Base-by-base conservation (phyloP, 441 rosid genomes). In the Corymbia calophylla region DNA sequence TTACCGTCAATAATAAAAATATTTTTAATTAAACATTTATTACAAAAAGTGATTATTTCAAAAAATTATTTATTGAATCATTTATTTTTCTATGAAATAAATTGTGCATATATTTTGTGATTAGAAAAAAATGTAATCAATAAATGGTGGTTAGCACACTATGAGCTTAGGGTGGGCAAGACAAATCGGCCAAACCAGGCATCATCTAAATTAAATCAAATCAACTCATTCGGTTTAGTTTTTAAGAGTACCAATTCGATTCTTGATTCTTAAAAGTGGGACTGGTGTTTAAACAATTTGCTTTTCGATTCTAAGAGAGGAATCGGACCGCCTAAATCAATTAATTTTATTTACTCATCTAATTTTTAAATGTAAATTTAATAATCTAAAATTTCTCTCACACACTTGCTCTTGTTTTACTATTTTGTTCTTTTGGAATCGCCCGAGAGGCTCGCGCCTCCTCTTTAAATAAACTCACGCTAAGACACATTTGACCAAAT, bases 161-260 rank as follows among this genome's bases (percentile, higher is more conserved):
- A 1, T 1, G 3, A 25, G 25, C 11, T 58, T 23, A 0, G 15
- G 25, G 0, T 10, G 15, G 25, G 3, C 3, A 58, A 56, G 1
- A 25, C 1, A 25, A 0, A 25, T 58, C 0, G 0, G 10, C 0
- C 6, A 0, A 25, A 58, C 10, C 0, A 0, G 1, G 0, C 23
- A 58, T 23, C 3, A 0, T 0, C 5, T 23, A 0, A 6, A 39
- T 6, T 39, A 39, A 6, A 39, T 4, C 6, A 39, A 39, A 39
- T 39, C 5, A 39, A 6, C 44, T 39, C 6, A 6, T 56, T 56
- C 0, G 2, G 62, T 9, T 10, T 5, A 1, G 2, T 23, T 23
- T 0, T 56, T 10, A 56, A 56, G 53, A 1, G 6, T 56, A 12
- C 0, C 25, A 0, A 58, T 58, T 4, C 6, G 0, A 10, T 58